Evolutionary conservation across 2,329 filamentous ascomycete species (phyloP), one percentile per base, ranked within the genome.

Genomic region (Ophiostoma ips): DNA sequence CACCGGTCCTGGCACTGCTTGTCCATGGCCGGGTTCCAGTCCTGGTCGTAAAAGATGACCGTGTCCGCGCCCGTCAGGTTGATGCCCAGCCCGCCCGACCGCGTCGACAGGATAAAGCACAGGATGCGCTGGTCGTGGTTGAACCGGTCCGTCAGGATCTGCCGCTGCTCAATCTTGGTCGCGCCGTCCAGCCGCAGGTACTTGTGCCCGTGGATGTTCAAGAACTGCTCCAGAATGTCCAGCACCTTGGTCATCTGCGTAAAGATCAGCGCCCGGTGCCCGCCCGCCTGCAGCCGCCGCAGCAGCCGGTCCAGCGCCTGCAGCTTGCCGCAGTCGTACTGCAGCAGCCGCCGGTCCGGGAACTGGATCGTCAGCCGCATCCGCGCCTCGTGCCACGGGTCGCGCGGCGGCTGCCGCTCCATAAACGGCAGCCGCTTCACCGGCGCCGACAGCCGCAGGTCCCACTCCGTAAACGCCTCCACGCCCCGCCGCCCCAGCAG

Each of bases 21-120:
- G 70, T 98, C 92, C 92, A 98, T 98, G 48, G 94, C 92, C 0
- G 92, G 92, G 60, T 98, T 98, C 94, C 94, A 98, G 63, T 98
- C 92, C 53, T 96, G 81, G 61, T 98, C 92, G 66, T 96, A 98
- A 66, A 98, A 98, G 57, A 98, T 95, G 59, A 98, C 92, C 0
- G 89, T 95, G 64, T 96, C 92, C 5, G 92, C 92, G 46, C 92
- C 92, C 0, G 90, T 96, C 40, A 98, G 73, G 60, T 98, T 98
- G 69, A 98, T 94, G 51, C 92, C 92, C 1, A 98, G 72, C 50
- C 92, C 92, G 57, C 92, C 92, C 0, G 92, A 95, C 51, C 92
- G 81, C 46, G 88, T 95, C 0, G 90, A 96, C 5, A 98, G 70
- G 59, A 98, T 98, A 68, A 98, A 98, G 55, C 84, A 90, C 13